These are phyloP conservation scores for Canavalia gladiata DNA, from an alignment of 306 rosid species.

Conservation along the genomic window DNA sequence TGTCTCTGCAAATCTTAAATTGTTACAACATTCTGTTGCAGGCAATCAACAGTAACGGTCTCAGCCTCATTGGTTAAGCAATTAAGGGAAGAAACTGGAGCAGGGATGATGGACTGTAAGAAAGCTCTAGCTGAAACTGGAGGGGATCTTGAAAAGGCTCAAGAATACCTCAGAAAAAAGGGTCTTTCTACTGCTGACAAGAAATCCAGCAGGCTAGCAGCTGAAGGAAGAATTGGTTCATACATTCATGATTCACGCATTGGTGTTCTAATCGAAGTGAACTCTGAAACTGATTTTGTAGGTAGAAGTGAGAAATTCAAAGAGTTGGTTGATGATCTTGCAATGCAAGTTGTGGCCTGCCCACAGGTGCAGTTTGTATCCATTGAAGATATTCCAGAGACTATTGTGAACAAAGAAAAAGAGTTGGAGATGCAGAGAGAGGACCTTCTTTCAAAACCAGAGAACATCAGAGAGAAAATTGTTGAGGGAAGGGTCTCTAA, in stretches of 20 bases:
- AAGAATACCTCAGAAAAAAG: conserved; percentile 94
- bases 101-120: conserved; percentile 99
- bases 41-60: conserved; percentile 71
- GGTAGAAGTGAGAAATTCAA: conserved; percentile 87
- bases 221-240: conserved; percentile 97
- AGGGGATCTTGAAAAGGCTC: conserved; percentile 97
- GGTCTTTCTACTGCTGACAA: conserved; percentile 95
- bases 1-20: conserved; percentile 20
- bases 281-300: conserved; percentile 96
- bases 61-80: conserved; percentile 90
- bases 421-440: conserved; percentile 95
- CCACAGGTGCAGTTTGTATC: conserved; percentile 89
- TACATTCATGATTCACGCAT: conserved; percentile 96
- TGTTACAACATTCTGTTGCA: conserved; percentile 52
- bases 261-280: conserved; percentile 93
- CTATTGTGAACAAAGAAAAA: conserved; percentile 67
- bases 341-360: conserved; percentile 95
- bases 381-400: conserved; percentile 80
- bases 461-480: conserved; percentile 88
- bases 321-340: conserved; percentile 92
- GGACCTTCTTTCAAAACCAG: conserved; percentile 86
- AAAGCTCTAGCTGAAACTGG: conserved; percentile 93
- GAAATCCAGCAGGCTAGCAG: conserved; percentile 92
- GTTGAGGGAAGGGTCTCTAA: conserved; percentile 96
- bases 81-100: conserved; percentile 95